Conservation (phyloP, 345 rosid species). For the Citrus cavaleriei region DNA sequence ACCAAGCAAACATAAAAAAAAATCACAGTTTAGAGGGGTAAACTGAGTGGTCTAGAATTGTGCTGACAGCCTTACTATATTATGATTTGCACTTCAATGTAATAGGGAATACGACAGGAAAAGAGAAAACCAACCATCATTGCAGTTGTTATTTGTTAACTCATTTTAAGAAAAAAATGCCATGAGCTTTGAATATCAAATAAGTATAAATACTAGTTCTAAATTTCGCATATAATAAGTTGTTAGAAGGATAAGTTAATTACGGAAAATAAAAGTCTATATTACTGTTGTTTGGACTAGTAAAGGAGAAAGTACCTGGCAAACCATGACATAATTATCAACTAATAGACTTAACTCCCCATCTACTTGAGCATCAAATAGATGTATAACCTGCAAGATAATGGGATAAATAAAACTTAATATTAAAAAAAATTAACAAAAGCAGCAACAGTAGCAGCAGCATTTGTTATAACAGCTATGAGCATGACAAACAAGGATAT, state of each 20-base stretch:
- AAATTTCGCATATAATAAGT: background rate
- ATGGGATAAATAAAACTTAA: background rate
- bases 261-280: background rate
- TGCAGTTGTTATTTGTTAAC: background rate
- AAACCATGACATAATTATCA: slow-evolving; percentile 75
- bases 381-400: slow-evolving; percentile 63
- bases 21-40: background rate
- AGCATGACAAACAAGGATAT: background rate
- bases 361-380: slow-evolving; percentile 85
- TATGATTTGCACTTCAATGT: too few relatives aligned
- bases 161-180: background rate
- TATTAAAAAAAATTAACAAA: background rate
- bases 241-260: background rate
- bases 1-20: too few relatives aligned
- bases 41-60: background rate
- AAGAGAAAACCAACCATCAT: too few relatives aligned
- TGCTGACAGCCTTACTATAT: background rate
- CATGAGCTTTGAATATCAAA: background rate
- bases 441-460: background rate
- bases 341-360: slow-evolving; percentile 76
- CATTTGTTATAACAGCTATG: background rate
- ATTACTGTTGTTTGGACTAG: background rate
- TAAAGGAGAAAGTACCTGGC: slow-evolving; percentile 54
- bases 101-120: too few relatives aligned
- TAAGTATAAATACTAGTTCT: background rate